phyloP scores from a whole-genome alignment of 495 filamentous ascomycete species.

The Articulospora tetracladia region DNA sequence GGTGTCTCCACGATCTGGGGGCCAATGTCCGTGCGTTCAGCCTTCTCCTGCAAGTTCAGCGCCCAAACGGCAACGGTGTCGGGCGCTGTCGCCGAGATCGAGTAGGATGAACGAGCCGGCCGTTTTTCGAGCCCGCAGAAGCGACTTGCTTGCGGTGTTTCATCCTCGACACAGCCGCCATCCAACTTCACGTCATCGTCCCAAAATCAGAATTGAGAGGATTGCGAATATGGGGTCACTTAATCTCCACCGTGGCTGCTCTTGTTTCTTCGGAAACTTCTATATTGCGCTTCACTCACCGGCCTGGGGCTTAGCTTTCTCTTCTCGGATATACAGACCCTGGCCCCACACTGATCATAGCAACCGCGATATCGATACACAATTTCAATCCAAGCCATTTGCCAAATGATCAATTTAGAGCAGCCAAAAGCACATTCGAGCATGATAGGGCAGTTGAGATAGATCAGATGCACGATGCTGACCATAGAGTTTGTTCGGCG shows the following conservation, averaged over 20 bases:
- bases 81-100: neutral
- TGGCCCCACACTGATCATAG: neutral
- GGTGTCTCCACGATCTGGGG: neutral
- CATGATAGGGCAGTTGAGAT: neutral
- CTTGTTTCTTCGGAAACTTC: neutral
- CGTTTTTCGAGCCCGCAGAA: neutral
- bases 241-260: neutral
- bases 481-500: neutral
- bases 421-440: neutral
- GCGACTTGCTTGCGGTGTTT: neutral
- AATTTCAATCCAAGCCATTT: neutral
- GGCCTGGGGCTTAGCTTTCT: neutral
- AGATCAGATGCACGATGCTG: neutral
- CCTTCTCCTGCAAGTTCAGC: neutral
- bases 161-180: neutral
- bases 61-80: neutral
- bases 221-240: neutral
- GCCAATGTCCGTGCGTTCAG: neutral
- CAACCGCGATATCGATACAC: neutral
- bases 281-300: neutral
- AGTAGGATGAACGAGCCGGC: neutral
- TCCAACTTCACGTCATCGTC: slow-evolving; percentile 1
- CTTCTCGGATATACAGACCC: neutral
- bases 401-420: neutral
- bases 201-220: neutral